phyloP scores from a whole-genome alignment of 1,284 basidiomycete species.

The Malassezia sympodialis region DNA sequence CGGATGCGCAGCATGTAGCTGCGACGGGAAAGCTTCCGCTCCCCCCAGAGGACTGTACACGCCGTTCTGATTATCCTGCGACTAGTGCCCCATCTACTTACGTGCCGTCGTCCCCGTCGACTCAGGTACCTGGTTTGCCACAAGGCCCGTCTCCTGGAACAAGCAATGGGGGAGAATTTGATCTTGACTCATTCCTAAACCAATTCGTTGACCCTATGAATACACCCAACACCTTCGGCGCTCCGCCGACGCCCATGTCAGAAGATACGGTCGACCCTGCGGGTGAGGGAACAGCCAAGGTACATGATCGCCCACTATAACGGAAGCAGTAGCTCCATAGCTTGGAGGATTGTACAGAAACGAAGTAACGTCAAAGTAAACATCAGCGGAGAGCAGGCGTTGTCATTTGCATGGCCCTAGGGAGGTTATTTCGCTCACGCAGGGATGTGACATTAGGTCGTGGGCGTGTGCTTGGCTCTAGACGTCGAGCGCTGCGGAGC shows the following conservation, averaged over 20 bases:
- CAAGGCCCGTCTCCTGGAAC: neutral
- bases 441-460: neutral
- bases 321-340: neutral
- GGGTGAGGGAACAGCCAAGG: neutral
- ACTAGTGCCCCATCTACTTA: neutral
- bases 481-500: neutral
- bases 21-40: neutral
- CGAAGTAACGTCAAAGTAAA: neutral
- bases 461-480: neutral
- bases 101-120: neutral
- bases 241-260: neutral
- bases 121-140: neutral
- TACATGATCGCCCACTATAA: neutral
- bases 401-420: neutral
- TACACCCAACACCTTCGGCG: neutral
- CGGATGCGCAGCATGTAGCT: neutral
- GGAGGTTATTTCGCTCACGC: neutral
- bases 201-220: constrained; percentile 31
- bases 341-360: neutral
- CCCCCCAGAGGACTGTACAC: neutral
- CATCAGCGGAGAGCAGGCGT: neutral
- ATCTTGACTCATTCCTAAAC: constrained; percentile 35
- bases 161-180: constrained; percentile 21
- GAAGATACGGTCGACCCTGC: neutral
- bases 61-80: neutral